These are phyloP conservation scores for Dipteronia dyeriana DNA, from an alignment of 345 rosid species.

Conservation along the genomic window DNA sequence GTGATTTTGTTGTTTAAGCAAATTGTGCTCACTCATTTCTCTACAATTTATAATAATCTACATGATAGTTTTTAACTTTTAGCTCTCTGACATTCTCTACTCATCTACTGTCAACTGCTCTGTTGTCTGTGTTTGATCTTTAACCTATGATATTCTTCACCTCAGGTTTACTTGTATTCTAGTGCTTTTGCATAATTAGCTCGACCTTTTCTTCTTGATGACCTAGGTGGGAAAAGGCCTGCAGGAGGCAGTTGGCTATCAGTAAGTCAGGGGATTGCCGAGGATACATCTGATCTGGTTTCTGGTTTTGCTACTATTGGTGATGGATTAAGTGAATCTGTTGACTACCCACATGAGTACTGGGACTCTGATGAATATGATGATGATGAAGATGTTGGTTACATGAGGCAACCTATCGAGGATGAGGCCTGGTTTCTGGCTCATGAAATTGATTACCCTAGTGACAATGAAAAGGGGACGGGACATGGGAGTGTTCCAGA, in stretches of 20 bases:
- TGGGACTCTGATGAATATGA: conserved; percentile 99
- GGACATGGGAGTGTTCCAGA: conserved; percentile 83
- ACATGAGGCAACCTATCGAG: conserved; percentile 95
- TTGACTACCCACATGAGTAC: conserved; percentile 88
- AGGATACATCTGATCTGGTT: conserved; percentile 94
- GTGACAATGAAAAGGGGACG: conserved; percentile 95
- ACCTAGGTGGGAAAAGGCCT: conserved; percentile 75
- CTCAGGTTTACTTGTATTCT: neutral
- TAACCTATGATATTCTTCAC: neutral
- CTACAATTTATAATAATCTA: neutral
- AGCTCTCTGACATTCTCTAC: neutral
- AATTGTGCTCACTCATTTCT: neutral
- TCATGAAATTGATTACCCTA: conserved; percentile 97
- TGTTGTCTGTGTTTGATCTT: neutral
- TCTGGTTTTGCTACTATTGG: conserved; percentile 99
- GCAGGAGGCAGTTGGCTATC: conserved; percentile 96
- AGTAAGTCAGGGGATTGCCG: conserved; percentile 95
- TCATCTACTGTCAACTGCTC: neutral
- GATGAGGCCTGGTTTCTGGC: conserved; percentile 99
- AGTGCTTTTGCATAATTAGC: conserved; percentile 16
- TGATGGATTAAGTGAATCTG: conserved; percentile 91
- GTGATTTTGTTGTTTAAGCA: neutral
- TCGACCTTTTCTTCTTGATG: conserved; percentile 22
- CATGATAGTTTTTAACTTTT: neutral
- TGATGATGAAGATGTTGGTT: conserved; percentile 97